These are phyloP conservation scores for Hevea brasiliensis DNA, from an alignment of 345 rosid genomes.

Conservation along the genomic window DNA sequence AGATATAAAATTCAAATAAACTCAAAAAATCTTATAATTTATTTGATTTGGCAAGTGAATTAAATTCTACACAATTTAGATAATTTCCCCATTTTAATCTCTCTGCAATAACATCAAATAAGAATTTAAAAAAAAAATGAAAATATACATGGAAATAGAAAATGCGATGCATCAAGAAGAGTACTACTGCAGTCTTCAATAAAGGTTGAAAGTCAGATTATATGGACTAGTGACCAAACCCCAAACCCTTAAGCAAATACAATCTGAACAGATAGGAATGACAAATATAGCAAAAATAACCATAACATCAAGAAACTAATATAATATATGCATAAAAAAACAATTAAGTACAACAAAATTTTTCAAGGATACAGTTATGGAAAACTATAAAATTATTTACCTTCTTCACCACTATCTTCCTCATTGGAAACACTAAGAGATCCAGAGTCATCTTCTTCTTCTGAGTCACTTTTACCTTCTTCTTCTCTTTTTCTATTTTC, in stretches of 20 bases:
- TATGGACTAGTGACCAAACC: neutral
- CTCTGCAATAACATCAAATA: neutral
- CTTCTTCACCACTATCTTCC: slow-evolving; percentile 36
- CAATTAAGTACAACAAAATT: neutral
- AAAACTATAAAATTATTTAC: slow-evolving; percentile 26
- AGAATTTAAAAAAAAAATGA: neutral
- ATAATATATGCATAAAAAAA: neutral
- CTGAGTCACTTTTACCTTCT: slow-evolving; percentile 54
- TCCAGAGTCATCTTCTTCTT: slow-evolving; percentile 50
- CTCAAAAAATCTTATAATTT: neutral
- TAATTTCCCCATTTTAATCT: neutral
- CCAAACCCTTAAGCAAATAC: neutral
- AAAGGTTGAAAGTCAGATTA: neutral
- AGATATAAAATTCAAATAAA: neutral
- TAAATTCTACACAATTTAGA: too few relatives aligned
- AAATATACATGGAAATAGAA: neutral
- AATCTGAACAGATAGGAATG: neutral
- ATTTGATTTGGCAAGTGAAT: neutral
- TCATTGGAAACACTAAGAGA: slow-evolving; percentile 34
- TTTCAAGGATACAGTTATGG: neutral
- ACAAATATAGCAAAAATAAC: neutral
- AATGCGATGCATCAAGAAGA: neutral
- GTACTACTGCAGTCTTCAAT: neutral
- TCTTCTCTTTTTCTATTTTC: slow-evolving; percentile 50
- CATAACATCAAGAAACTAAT: neutral